Conservation (phyloP, 805 yeast species). For the Barnettozyma vustinii region DNA sequence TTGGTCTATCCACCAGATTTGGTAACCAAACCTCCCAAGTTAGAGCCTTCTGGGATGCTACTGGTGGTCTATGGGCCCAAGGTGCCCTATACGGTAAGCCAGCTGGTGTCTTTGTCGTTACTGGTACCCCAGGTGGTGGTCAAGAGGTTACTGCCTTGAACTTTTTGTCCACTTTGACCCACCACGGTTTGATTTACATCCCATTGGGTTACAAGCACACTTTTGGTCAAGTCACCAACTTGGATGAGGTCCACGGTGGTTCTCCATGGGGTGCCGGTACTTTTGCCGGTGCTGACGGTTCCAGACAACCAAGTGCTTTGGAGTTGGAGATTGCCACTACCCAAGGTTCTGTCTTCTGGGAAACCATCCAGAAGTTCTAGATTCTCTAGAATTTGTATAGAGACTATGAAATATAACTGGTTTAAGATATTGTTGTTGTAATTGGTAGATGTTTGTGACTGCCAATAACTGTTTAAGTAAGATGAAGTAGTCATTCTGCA, state of each 20-base stretch:
- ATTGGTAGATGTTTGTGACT: background rate
- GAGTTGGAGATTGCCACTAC: constrained; percentile 58
- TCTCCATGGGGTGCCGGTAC: constrained; percentile 88
- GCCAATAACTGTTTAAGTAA: no score
- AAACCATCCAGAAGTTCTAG: constrained; percentile 34
- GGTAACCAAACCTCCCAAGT: constrained; percentile 76
- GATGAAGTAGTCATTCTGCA: no score
- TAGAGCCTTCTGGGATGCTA: constrained; percentile 68
- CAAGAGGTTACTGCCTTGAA: constrained; percentile 66
- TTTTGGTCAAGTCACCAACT: constrained; percentile 48
- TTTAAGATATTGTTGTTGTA: no score
- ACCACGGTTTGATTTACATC: constrained; percentile 72
- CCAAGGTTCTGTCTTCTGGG: constrained; percentile 66
- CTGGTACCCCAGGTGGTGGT: constrained; percentile 75
- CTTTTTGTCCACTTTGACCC: constrained; percentile 54
- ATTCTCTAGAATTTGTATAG: background rate
- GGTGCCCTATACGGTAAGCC: constrained; percentile 70
- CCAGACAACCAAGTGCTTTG: constrained; percentile 57
- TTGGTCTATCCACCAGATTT: constrained; percentile 78
- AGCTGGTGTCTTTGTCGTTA: constrained; percentile 65
- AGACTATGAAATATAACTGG: background rate
- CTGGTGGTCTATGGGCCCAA: constrained; percentile 71
- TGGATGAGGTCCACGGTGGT: constrained; percentile 72
- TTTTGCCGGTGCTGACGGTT: constrained; percentile 69
- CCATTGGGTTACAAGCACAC: constrained; percentile 69